A percentile compares a stretch with the other conserved stretches of the same genome.
Conservation (phyloP, 2,329 filamentous ascomycete species). For the Fusarium oxysporum region DNA sequence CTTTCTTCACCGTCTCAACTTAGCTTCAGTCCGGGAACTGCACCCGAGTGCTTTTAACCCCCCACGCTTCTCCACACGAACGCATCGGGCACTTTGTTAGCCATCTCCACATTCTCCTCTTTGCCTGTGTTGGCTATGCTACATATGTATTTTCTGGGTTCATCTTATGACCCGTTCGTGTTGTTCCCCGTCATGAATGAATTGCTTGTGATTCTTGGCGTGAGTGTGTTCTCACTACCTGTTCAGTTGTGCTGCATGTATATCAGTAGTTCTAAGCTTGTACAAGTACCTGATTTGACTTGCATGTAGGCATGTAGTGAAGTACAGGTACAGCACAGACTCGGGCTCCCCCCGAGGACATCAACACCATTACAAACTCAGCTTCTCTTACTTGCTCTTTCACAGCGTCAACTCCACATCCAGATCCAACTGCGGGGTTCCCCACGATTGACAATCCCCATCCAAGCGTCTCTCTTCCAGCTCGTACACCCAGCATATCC, state of each 20-base stretch:
- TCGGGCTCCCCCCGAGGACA: not conserved
- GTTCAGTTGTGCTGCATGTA: not conserved
- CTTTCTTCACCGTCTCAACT: slow-evolving; percentile 9
- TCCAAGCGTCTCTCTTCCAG: not conserved
- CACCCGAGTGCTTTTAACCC: not conserved
- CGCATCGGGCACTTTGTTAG: slow-evolving; percentile 5
- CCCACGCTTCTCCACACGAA: slow-evolving; percentile 29
- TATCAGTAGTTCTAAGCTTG: not conserved
- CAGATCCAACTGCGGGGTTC: slow-evolving; percentile 31
- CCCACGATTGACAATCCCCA: slow-evolving; percentile 21
- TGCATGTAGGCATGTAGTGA: not conserved
- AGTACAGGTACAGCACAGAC: not conserved
- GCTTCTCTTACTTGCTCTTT: slow-evolving; percentile 10
- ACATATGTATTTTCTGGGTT: not conserved
- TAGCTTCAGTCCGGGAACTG: not conserved
- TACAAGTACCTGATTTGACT: not conserved
- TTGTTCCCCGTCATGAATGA: not conserved
- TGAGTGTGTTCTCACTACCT: not conserved
- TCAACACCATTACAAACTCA: slow-evolving; percentile 28
- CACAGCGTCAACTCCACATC: not conserved
- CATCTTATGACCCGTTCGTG: slow-evolving; percentile 5
- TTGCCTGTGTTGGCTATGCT: not conserved
- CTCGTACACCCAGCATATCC: not conserved
- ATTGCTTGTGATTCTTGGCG: not conserved
- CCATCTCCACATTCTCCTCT: slow-evolving; percentile 25